These are phyloP conservation scores for Mortierella sp. DNA, from an alignment of 371 early-diverging fungal genomes.

Conservation along the genomic window DNA sequence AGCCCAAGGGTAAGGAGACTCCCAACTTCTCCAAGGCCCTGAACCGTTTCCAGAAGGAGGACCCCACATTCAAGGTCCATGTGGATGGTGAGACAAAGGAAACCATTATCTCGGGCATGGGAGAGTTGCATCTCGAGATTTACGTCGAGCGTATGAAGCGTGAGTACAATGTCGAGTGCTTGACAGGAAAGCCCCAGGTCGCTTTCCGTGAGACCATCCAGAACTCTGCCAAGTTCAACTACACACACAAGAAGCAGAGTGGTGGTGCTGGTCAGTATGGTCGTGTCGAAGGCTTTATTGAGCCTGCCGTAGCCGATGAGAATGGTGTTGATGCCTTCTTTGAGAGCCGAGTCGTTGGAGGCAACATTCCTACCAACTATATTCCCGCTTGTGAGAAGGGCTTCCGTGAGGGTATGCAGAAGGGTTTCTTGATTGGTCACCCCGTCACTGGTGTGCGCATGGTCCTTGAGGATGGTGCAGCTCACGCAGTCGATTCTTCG, in stretches of 20 bases:
- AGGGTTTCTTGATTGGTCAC: constrained; percentile 94
- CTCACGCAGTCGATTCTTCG: constrained; percentile 96
- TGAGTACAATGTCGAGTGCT: constrained; percentile 94
- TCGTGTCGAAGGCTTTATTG: constrained; percentile 91
- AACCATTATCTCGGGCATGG: constrained; percentile 94
- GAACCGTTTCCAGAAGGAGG: constrained; percentile 95
- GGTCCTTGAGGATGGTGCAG: constrained; percentile 94
- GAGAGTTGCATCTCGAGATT: constrained; percentile 92
- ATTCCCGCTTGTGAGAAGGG: constrained; percentile 98
- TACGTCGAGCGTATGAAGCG: constrained; percentile 98
- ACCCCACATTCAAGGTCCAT: constrained; percentile 97
- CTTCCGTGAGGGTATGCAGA: constrained; percentile 89
- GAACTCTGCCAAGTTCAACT: constrained; percentile 83
- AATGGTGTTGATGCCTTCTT: constrained; percentile 68
- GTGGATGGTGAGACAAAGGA: constrained; percentile 94
- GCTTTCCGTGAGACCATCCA: constrained; percentile 97
- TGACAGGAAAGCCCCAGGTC: constrained; percentile 96
- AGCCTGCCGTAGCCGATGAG: constrained; percentile 80
- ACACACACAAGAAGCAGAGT: constrained; percentile 98
- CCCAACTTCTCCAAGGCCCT: constrained; percentile 96
- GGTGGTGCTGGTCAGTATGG: constrained; percentile 98
- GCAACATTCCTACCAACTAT: constrained; percentile 94
- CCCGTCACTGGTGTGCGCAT: constrained; percentile 89
- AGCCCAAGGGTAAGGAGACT: constrained; percentile 90
- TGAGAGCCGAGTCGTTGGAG: constrained; percentile 89